These are phyloP conservation scores for Silene noctiflora DNA, from an alignment of 179 eudicot genomes.

Conservation along the genomic window DNA sequence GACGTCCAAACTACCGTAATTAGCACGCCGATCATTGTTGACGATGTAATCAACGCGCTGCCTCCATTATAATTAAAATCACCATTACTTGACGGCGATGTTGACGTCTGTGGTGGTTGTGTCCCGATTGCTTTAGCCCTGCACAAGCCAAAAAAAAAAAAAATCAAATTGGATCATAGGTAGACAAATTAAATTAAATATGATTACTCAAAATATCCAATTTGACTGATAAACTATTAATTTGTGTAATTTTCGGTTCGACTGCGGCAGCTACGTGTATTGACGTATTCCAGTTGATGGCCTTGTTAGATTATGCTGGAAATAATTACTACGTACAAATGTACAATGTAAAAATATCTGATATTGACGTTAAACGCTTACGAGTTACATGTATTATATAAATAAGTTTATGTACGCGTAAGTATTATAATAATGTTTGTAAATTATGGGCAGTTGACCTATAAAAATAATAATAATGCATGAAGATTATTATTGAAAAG, in stretches of 20 bases:
- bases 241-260: too few species aligned
- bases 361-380: background rate
- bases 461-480: conserved; percentile 2
- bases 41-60: background rate
- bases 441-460: background rate
- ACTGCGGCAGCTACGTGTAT: background rate
- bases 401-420: too few species aligned
- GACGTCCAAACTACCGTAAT: conserved; percentile 17
- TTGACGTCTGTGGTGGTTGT: conserved; percentile 22
- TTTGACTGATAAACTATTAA: too few species aligned
- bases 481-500: background rate
- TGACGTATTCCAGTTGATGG: background rate
- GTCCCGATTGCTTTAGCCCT: conserved; percentile 28
- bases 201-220: too few species aligned
- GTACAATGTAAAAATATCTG: background rate
- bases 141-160: background rate
- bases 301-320: background rate
- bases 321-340: background rate
- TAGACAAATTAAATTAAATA: too few species aligned
- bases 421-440: background rate
- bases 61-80: background rate
- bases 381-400: background rate
- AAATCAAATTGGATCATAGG: background rate
- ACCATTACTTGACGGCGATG: conserved; percentile 2
- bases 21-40: conserved; percentile 15